These are phyloP conservation scores for Salix viminalis DNA, from an alignment of 345 rosid genomes.

Conservation along the genomic window DNA sequence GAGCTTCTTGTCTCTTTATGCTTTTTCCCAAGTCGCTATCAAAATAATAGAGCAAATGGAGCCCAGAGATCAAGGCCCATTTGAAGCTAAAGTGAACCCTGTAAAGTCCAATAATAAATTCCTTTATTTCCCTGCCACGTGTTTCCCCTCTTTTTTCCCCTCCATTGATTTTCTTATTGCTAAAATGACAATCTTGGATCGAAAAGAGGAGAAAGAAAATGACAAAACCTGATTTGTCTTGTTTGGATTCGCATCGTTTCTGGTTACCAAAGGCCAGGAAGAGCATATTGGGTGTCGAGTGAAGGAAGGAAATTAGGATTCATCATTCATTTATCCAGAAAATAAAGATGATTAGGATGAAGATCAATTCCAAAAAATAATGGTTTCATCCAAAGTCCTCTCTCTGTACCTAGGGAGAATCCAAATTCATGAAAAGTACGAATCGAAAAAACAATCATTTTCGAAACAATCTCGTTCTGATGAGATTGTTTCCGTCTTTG, in stretches of 20 bases:
- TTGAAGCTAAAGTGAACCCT: background rate
- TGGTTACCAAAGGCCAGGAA: background rate
- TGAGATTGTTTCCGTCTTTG: too few relatives aligned
- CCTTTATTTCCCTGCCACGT: background rate
- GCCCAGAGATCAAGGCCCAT: constrained; percentile 28
- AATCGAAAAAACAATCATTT: too few relatives aligned
- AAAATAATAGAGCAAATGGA: constrained; percentile 22
- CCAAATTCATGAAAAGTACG: too few relatives aligned
- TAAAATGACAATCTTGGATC: background rate
- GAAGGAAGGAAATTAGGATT: background rate
- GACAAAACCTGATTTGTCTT: too few relatives aligned
- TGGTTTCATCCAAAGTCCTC: too few relatives aligned
- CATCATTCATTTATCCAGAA: background rate
- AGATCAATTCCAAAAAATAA: too few relatives aligned
- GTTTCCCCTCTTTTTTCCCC: background rate
- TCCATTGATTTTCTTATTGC: background rate
- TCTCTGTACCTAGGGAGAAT: too few relatives aligned
- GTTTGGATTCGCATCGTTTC: background rate
- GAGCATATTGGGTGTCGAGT: background rate
- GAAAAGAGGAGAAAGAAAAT: too few relatives aligned
- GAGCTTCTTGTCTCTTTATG: background rate
- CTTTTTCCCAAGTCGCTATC: background rate
- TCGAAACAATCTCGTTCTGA: too few relatives aligned
- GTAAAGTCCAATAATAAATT: constrained; percentile 6
- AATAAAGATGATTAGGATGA: background rate